Conservation (phyloP, 2,329 filamentous ascomycete species). For the Talaromyces amestolkiae region DNA sequence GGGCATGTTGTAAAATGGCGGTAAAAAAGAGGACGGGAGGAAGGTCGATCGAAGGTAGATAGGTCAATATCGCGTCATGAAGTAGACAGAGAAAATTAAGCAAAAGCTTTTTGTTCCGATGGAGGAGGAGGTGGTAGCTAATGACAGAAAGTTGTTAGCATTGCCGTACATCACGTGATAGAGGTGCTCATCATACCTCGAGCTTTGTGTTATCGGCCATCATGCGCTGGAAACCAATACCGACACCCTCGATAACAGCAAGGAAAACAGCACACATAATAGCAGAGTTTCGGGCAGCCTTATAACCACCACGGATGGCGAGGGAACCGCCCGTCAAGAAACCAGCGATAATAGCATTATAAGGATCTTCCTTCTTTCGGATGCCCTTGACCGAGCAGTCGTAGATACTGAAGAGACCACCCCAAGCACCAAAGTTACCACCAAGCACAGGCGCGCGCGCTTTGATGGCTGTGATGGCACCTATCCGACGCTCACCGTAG, state of each 20-base stretch:
- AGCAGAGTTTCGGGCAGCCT: constrained; percentile 88
- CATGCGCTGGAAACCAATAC: constrained; percentile 93
- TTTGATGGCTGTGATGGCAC: constrained; percentile 95
- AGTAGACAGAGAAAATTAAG: constrained; percentile 25
- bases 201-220: constrained; percentile 85
- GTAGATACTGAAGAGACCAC: constrained; percentile 90
- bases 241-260: constrained; percentile 94
- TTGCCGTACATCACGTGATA: background rate
- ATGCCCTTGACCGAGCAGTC: constrained; percentile 96
- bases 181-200: constrained; percentile 55
- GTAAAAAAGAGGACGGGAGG: constrained; percentile 17
- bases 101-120: constrained; percentile 36
- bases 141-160: background rate
- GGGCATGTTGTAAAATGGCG: constrained; percentile 22
- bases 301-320: constrained; percentile 85
- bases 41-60: constrained; percentile 21
- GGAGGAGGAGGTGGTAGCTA: constrained; percentile 39
- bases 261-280: constrained; percentile 94
- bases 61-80: background rate
- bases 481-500: constrained; percentile 92
- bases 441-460: constrained; percentile 92
- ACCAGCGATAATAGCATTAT: constrained; percentile 95
- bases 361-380: constrained; percentile 95
- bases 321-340: constrained; percentile 94
- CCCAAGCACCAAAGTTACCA: constrained; percentile 98